These are phyloP conservation scores for Colletotrichum sp. DNA, from an alignment of 2,329 filamentous ascomycete species.

Conservation along the genomic window DNA sequence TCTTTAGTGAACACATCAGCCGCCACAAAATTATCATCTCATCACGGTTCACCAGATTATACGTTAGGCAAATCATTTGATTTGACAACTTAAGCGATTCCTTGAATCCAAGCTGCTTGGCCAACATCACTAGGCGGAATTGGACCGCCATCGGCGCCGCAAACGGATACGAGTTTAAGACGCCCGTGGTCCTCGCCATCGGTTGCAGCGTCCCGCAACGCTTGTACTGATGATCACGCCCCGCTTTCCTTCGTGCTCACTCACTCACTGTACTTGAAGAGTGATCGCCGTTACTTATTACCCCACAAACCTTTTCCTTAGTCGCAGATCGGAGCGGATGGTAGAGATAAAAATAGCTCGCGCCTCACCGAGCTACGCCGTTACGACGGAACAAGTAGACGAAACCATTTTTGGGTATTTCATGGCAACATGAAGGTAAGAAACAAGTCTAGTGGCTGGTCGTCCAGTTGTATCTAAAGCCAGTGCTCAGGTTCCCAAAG, in stretches of 20 bases:
- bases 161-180: neutral
- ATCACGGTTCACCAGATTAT: neutral
- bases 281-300: neutral
- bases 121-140: neutral
- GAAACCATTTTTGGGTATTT: neutral
- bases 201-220: neutral
- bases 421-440: neutral
- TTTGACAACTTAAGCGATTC: neutral
- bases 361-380: neutral
- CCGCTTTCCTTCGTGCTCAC: neutral
- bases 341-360: neutral
- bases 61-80: neutral
- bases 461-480: neutral
- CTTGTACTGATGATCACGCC: neutral
- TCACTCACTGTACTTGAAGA: neutral
- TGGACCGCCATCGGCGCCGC: neutral
- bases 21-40: neutral
- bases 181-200: neutral
- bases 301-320: neutral
- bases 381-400: neutral
- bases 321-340: neutral
- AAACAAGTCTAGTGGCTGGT: neutral
- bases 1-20: neutral
- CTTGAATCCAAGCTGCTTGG: neutral
- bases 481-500: neutral